phyloP scores from a whole-genome alignment of 345 rosid species.

The Acer yangbiense region DNA sequence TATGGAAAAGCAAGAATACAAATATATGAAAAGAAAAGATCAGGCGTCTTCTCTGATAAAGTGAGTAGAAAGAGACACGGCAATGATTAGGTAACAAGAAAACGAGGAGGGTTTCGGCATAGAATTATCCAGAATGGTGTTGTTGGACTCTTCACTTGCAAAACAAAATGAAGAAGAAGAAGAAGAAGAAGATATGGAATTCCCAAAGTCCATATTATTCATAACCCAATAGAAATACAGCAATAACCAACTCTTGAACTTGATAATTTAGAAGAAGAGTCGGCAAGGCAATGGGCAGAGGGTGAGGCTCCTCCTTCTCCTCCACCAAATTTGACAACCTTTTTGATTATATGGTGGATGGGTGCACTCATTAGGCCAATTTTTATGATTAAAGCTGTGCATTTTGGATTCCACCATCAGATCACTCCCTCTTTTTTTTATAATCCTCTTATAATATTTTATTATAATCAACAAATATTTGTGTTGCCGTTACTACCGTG shows the following conservation, averaged over 20 bases:
- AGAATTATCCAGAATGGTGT: constrained; percentile 22
- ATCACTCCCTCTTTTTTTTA: no score
- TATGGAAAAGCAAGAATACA: constrained; percentile 1
- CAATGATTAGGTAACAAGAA: constrained; percentile 7
- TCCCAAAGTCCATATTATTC: constrained; percentile 52
- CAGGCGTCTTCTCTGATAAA: constrained; percentile 16
- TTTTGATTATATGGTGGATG: no score
- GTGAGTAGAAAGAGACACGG: constrained; percentile 7
- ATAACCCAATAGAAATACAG: constrained; percentile 1
- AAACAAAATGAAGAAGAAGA: constrained; percentile 18
- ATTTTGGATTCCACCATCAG: no score
- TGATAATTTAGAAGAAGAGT: background rate
- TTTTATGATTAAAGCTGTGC: no score
- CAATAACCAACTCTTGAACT: background rate
- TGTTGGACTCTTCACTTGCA: constrained; percentile 42
- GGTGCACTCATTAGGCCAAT: no score
- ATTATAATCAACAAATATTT: no score
- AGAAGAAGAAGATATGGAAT: constrained; percentile 30
- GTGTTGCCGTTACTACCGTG: no score
- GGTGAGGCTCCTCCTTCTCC: background rate
- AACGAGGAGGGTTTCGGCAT: constrained; percentile 28
- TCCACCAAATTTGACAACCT: background rate
- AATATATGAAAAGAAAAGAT: constrained; percentile 7
- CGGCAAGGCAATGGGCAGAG: background rate
- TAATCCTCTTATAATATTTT: no score